Evolutionary conservation across 208 protist genomes (phyloP).

Genomic region (Crithidia sp.): DNA sequence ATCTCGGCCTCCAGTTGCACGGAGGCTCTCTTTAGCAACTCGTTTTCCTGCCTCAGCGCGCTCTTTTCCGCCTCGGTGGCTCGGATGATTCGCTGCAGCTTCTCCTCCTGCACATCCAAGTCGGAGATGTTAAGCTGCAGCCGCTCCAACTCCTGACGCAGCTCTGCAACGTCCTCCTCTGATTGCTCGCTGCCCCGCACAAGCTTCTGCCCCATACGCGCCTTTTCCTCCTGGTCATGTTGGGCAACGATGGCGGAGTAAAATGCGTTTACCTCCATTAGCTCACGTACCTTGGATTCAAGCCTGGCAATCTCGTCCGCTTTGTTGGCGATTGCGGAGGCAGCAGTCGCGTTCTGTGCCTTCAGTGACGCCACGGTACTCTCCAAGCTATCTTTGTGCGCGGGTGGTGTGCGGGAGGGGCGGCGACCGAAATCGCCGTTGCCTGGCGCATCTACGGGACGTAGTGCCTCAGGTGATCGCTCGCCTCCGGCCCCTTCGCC

Average conservation of each 20-base stretch:
- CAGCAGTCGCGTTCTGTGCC: conserved; percentile 24
- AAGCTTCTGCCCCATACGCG: conserved; percentile 25
- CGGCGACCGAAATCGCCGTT: conserved; percentile 5
- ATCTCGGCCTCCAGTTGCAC: conserved; percentile 54
- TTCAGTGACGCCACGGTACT: neutral
- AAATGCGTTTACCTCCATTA: conserved; percentile 82
- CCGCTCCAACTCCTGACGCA: conserved; percentile 27
- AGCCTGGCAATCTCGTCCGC: conserved; percentile 65
- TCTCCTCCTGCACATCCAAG: conserved; percentile 46
- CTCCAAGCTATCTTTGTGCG: conserved; percentile 12
- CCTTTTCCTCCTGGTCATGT: conserved; percentile 67
- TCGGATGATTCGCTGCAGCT: conserved; percentile 43
- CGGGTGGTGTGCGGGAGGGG: conserved; percentile 7
- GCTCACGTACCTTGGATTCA: conserved; percentile 67
- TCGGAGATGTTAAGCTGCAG: conserved; percentile 40
- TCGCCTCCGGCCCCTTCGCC: conserved; percentile 7
- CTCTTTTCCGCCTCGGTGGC: conserved; percentile 44
- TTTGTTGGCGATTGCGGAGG: conserved; percentile 40
- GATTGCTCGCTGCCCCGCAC: neutral
- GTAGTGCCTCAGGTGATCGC: neutral
- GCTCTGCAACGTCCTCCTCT: conserved; percentile 21
- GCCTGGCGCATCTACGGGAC: neutral
- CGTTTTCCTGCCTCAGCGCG: conserved; percentile 36
- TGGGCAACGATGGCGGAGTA: conserved; percentile 82
- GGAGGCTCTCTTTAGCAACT: conserved; percentile 42